Percentiles rank a stretch among this genome's conserved stretches.
phyloP scores from a whole-genome alignment of 2,329 filamentous ascomycete genomes.

The Nannizziopsis arthrosporioides region DNA sequence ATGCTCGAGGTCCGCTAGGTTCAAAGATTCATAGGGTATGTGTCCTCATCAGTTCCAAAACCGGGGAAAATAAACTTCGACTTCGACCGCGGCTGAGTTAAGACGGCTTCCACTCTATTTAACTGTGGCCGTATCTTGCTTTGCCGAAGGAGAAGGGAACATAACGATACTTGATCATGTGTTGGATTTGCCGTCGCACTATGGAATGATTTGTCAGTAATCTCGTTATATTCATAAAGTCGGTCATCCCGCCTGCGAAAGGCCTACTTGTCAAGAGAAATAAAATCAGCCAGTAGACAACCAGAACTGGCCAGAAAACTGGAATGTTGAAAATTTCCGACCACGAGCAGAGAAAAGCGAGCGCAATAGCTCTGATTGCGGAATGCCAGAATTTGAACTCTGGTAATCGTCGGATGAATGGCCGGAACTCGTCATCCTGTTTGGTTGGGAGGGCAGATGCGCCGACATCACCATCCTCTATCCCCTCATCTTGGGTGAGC shows the following conservation, averaged over 20 bases:
- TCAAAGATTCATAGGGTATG: conserved; percentile 3
- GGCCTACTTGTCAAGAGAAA: conserved; percentile 83
- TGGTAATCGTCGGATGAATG: conserved; percentile 87
- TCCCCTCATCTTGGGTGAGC: conserved; percentile 85
- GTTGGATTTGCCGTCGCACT: conserved; percentile 99
- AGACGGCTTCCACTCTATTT: background rate
- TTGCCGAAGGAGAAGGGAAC: conserved; percentile 90
- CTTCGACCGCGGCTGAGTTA: background rate
- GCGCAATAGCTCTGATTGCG: conserved; percentile 72
- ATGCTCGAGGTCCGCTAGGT: background rate
- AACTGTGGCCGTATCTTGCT: conserved; percentile 51
- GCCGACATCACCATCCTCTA: conserved; percentile 67
- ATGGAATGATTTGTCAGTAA: conserved; percentile 12
- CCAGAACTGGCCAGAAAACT: conserved; percentile 96
- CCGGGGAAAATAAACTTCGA: background rate
- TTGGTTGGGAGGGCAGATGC: conserved; percentile 66
- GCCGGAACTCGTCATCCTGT: conserved; percentile 92
- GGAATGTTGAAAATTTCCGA: conserved; percentile 91
- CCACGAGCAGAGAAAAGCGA: conserved; percentile 82
- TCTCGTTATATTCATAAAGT: background rate
- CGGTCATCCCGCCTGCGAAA: background rate
- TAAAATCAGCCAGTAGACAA: conserved; percentile 97
- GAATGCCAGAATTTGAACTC: conserved; percentile 99
- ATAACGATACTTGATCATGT: conserved; percentile 99
- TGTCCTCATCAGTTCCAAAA: background rate